These are phyloP conservation scores for Mortierella sp. DNA, from an alignment of 371 early-diverging fungal genomes.

Conservation along the genomic window DNA sequence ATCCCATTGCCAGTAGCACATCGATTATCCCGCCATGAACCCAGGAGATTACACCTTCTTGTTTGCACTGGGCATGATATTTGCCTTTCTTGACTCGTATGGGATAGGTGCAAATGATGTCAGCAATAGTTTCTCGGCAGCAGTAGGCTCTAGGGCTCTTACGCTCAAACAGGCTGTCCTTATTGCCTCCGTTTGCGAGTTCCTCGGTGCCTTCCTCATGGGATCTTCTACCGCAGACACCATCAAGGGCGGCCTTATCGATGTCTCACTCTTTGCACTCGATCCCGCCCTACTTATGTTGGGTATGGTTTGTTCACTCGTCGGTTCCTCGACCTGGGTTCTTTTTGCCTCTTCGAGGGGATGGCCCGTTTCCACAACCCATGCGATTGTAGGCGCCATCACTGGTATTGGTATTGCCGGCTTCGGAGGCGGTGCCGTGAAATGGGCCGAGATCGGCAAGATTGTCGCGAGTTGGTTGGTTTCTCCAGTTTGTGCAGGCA, in stretches of 20 bases:
- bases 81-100: constrained; percentile 69
- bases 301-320: constrained; percentile 81
- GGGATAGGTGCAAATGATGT: constrained; percentile 91
- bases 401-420: constrained; percentile 81
- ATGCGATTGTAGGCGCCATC: constrained; percentile 80
- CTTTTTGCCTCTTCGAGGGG: constrained; percentile 66
- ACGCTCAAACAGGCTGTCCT: constrained; percentile 74
- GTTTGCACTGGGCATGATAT: constrained; percentile 73
- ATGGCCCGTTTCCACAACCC: constrained; percentile 65
- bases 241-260: constrained; percentile 75
- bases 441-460: constrained; percentile 77
- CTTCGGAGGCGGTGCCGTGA: constrained; percentile 69
- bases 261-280: constrained; percentile 56
- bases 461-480: constrained; percentile 82
- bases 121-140: constrained; percentile 85
- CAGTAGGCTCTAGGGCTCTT: constrained; percentile 81
- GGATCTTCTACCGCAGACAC: constrained; percentile 78
- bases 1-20: not conserved
- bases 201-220: constrained; percentile 82
- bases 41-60: constrained; percentile 74
- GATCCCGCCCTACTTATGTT: constrained; percentile 80
- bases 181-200: constrained; percentile 85
- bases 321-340: constrained; percentile 78
- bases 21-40: constrained; percentile 49
- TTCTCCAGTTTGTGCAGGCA: constrained; percentile 77